These are phyloP conservation scores for Raffaelea albimanens DNA, from an alignment of 2,329 filamentous ascomycete species.

Conservation along the genomic window DNA sequence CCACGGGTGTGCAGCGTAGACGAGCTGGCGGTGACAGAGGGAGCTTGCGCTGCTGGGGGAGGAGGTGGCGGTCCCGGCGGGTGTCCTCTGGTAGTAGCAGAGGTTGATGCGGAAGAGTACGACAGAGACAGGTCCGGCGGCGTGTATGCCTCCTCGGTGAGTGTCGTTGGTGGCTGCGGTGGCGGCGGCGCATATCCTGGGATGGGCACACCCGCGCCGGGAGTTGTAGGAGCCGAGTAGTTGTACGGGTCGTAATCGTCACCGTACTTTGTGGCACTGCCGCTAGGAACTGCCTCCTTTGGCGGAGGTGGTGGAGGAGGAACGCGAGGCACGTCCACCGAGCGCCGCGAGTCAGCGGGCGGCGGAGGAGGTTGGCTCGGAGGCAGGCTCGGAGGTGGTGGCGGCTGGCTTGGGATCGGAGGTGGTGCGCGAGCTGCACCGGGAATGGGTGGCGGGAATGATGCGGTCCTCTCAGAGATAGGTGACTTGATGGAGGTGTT, in stretches of 20 bases:
- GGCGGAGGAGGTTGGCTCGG: conserved; percentile 48
- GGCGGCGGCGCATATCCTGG: conserved; percentile 22
- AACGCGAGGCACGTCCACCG: conserved; percentile 60
- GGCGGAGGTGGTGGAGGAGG: conserved; percentile 55
- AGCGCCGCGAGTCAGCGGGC: conserved; percentile 48
- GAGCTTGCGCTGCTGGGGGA: conserved; percentile 29
- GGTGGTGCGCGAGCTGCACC: conserved; percentile 53
- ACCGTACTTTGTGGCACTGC: conserved; percentile 39
- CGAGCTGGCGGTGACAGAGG: conserved; percentile 15
- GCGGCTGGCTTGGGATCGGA: conserved; percentile 48
- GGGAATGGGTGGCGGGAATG: conserved; percentile 47
- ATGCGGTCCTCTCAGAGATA: conserved; percentile 30
- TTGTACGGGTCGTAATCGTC: conserved; percentile 65
- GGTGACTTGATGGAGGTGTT: conserved; percentile 53
- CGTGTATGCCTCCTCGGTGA: conserved; percentile 39
- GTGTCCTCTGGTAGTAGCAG: neutral
- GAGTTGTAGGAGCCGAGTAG: conserved; percentile 28
- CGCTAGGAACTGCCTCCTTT: conserved; percentile 29
- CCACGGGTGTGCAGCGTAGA: conserved; percentile 16
- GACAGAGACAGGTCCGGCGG: conserved; percentile 26
- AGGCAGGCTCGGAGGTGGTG: conserved; percentile 16
- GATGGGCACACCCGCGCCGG: conserved; percentile 18
- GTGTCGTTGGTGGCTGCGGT: conserved; percentile 17
- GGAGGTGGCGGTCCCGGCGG: conserved; percentile 18
- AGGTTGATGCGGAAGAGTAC: neutral